A percentile compares a stretch with the other conserved stretches of the same genome.
Evolutionary conservation across 108 stramenopile species (phyloP).

Genomic region (Nitzschia putrida): DNA sequence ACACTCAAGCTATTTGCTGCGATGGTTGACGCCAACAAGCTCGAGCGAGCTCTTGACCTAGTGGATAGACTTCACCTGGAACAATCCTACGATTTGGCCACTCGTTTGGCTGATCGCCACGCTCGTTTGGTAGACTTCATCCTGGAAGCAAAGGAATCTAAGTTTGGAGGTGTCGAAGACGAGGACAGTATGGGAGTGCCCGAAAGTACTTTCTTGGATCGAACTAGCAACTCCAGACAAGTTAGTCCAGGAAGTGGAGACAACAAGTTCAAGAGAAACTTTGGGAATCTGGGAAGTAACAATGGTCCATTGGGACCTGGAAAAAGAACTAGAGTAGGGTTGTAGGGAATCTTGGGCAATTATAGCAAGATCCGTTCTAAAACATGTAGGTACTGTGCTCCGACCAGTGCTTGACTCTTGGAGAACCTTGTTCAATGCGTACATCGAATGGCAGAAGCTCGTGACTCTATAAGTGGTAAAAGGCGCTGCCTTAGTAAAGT

Average conservation of each 20-base stretch:
- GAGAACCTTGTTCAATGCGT: too few relatives aligned
- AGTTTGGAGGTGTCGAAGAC: conserved; percentile 43
- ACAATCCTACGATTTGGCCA: conserved; percentile 74
- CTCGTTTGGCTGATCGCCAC: conserved; percentile 63
- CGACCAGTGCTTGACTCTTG: too few relatives aligned
- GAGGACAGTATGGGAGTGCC: conserved; percentile 15
- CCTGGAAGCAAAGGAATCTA: conserved; percentile 51
- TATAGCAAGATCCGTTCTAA: too few relatives aligned
- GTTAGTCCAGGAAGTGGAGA: background rate
- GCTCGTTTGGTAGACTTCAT: conserved; percentile 61
- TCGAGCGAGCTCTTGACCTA: conserved; percentile 72
- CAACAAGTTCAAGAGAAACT: too few relatives aligned
- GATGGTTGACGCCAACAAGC: conserved; percentile 60
- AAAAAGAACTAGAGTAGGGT: too few relatives aligned
- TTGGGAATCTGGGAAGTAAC: too few relatives aligned
- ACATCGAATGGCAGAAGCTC: too few relatives aligned
- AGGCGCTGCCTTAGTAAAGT: too few relatives aligned
- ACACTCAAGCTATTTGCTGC: conserved; percentile 68
- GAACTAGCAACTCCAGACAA: background rate
- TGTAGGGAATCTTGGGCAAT: too few relatives aligned
- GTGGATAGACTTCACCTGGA: conserved; percentile 71
- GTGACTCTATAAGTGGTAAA: too few relatives aligned
- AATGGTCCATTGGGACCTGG: too few relatives aligned
- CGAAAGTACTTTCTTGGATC: background rate
- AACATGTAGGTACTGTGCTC: too few relatives aligned